Evolutionary conservation across 2,329 filamentous ascomycete species (phyloP).

Genomic region (Dactylellina cionopaga): DNA sequence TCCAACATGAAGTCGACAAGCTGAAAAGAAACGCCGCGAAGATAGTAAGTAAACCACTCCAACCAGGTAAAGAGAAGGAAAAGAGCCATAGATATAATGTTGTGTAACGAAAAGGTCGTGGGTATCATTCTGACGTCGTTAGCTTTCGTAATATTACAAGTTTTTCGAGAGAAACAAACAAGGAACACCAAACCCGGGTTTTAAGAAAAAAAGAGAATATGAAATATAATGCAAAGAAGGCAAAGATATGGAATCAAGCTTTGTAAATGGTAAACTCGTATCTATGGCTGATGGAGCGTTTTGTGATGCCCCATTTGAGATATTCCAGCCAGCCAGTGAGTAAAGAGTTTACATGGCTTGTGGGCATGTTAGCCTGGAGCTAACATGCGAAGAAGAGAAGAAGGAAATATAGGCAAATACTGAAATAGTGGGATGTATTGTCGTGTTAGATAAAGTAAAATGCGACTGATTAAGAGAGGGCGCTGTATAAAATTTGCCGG

Average conservation of each 20-base stretch:
- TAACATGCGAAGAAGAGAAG: constrained; percentile 30
- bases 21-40: constrained; percentile 31
- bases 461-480: no score
- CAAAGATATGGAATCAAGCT: constrained; percentile 15
- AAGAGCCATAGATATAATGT: constrained; percentile 28
- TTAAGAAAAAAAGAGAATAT: constrained; percentile 15
- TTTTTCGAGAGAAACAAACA: constrained; percentile 1
- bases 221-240: constrained; percentile 31
- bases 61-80: no score
- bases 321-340: constrained; percentile 18
- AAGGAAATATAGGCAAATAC: constrained; percentile 42
- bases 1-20: constrained; percentile 24
- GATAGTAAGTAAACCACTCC: constrained; percentile 32
- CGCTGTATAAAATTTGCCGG: no score
- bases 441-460: not conserved
- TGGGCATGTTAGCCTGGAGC: constrained; percentile 50
- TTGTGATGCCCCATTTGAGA: constrained; percentile 5
- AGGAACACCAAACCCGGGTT: constrained; percentile 43
- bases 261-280: constrained; percentile 24
- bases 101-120: constrained; percentile 42
- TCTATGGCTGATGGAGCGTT: constrained; percentile 4
- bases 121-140: constrained; percentile 53
- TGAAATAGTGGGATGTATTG: constrained; percentile 18
- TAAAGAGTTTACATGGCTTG: constrained; percentile 45
- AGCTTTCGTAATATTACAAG: constrained; percentile 50